Conservation (phyloP, 805 yeast species). For the Zygoascus bituminiphila region DNA sequence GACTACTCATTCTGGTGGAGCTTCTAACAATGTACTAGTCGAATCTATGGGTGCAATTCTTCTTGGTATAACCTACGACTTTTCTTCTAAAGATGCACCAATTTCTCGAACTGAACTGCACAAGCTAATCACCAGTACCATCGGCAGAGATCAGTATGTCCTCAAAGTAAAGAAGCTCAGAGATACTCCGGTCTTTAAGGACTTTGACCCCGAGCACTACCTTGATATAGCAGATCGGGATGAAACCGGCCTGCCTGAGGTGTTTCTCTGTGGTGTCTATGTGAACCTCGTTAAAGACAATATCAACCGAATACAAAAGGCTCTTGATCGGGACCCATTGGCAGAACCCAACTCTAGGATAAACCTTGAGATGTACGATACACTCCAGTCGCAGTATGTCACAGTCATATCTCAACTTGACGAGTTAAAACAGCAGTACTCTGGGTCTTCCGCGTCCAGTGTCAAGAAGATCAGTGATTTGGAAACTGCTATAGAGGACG, state of each 20-base stretch:
- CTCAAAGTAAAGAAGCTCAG: conserved; percentile 66
- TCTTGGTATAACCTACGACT: conserved; percentile 75
- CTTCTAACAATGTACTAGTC: conserved; percentile 41
- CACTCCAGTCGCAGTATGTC: conserved; percentile 26
- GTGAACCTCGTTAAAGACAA: conserved; percentile 63
- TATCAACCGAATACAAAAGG: conserved; percentile 54
- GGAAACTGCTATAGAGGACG: conserved; percentile 31
- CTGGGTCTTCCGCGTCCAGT: not conserved
- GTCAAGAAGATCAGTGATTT: conserved; percentile 18
- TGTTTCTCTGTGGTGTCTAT: conserved; percentile 61
- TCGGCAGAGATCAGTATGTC: conserved; percentile 75
- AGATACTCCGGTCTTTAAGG: conserved; percentile 46
- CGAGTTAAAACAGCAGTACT: conserved; percentile 11
- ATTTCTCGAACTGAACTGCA: conserved; percentile 48
- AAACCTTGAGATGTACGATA: conserved; percentile 49
- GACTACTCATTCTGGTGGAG: conserved; percentile 29
- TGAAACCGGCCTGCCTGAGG: conserved; percentile 79
- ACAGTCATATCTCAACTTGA: conserved; percentile 16
- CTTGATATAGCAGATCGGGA: conserved; percentile 50
- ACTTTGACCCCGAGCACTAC: conserved; percentile 42
- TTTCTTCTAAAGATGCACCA: conserved; percentile 51
- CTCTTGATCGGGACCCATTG: conserved; percentile 66
- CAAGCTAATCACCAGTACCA: conserved; percentile 52
- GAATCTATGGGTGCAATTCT: conserved; percentile 68
- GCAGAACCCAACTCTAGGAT: conserved; percentile 61